These are phyloP conservation scores for Penicillium sp. DNA, from an alignment of 2,329 filamentous ascomycete species.

Conservation along the genomic window DNA sequence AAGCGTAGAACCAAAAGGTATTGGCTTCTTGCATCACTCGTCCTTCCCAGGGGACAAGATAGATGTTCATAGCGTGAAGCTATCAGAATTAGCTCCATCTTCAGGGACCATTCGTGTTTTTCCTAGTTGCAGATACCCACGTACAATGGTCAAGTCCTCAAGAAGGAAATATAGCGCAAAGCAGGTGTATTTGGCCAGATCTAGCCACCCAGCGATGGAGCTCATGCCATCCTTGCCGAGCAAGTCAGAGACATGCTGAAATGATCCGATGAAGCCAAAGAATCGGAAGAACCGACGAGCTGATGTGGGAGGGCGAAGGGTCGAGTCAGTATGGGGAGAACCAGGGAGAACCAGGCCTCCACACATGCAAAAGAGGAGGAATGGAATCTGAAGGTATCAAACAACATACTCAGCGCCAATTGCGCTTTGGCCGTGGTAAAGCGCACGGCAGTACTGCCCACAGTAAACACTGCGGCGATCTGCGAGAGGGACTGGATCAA, in stretches of 20 bases:
- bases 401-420: conserved; percentile 38
- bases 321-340: too few species aligned
- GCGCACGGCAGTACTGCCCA: conserved; percentile 25
- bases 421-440: conserved; percentile 37
- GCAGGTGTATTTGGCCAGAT: conserved; percentile 53
- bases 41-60: conserved; percentile 39
- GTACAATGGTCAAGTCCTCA: conserved; percentile 58
- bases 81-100: conserved; percentile 9
- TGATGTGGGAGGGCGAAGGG: conserved; percentile 12
- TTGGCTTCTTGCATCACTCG: conserved; percentile 55
- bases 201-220: conserved; percentile 36
- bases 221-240: conserved; percentile 21
- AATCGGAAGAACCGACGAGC: conserved; percentile 60
- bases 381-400: background rate
- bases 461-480: conserved; percentile 25
- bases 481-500: conserved; percentile 35
- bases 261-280: conserved; percentile 61
- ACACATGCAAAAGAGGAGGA: background rate
- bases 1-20: conserved; percentile 63
- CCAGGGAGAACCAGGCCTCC: too few species aligned
- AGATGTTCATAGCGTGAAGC: conserved; percentile 49
- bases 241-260: conserved; percentile 48
- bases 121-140: conserved; percentile 26
- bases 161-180: conserved; percentile 62
- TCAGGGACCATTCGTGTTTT: background rate